Evolutionary conservation across 257 asterid genomes (phyloP).

Genomic region (Penstemon barbatus): DNA sequence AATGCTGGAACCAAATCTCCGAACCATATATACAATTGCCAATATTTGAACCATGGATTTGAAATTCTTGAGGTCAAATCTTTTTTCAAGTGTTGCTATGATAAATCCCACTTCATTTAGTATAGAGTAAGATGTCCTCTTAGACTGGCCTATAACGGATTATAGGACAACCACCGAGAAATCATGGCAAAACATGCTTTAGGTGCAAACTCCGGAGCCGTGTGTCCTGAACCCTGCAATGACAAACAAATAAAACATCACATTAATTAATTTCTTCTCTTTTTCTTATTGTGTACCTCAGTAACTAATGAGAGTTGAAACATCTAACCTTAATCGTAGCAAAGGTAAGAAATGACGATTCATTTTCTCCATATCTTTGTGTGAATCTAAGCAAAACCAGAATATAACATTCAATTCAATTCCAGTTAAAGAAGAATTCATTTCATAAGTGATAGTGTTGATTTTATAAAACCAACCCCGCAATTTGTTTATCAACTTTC

Average conservation of each 20-base stretch:
- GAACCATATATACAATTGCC: too few relatives aligned
- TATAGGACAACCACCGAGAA: conserved; percentile 33
- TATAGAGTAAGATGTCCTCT: neutral
- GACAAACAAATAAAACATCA: neutral
- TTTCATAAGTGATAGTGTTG: too few relatives aligned
- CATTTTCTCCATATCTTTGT: conserved; percentile 27
- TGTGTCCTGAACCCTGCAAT: conserved; percentile 50
- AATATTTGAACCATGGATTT: too few relatives aligned
- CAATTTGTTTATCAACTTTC: conserved; percentile 37
- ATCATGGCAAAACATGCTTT: conserved; percentile 48
- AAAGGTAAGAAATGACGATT: conserved; percentile 39
- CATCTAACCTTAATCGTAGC: conserved; percentile 49
- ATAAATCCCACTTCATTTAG: neutral
- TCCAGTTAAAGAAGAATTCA: neutral
- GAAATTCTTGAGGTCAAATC: too few relatives aligned
- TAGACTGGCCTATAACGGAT: conserved; percentile 32
- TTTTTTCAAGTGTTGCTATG: too few relatives aligned
- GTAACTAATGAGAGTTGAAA: neutral
- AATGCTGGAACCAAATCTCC: too few relatives aligned
- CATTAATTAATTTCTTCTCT: neutral
- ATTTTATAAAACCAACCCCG: conserved; percentile 34
- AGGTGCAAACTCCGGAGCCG: conserved; percentile 43
- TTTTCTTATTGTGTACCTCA: neutral
- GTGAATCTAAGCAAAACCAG: conserved; percentile 34
- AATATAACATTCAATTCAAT: neutral